These are phyloP conservation scores for Fusarium sp. DNA, from an alignment of 2,329 filamentous ascomycete genomes.

Conservation along the genomic window DNA sequence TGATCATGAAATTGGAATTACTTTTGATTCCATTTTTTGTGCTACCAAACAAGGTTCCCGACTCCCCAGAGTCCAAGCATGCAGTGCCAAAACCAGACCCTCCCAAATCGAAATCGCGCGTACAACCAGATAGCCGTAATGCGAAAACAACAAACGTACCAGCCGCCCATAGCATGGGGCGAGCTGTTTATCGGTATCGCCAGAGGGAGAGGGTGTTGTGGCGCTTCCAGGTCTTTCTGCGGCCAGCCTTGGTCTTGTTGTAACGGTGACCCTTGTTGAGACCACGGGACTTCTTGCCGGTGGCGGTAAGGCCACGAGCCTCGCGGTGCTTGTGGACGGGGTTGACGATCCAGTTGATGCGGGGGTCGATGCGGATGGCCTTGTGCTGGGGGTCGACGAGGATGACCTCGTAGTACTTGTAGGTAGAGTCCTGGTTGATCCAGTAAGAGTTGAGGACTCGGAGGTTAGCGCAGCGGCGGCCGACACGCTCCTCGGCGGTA, in stretches of 20 bases:
- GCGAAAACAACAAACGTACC: slow-evolving; percentile 21
- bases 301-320: slow-evolving; percentile 94
- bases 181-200: slow-evolving; percentile 84
- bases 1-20: slow-evolving; percentile 45
- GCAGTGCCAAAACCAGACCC: slow-evolving; percentile 49
- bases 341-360: slow-evolving; percentile 99
- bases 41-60: slow-evolving; percentile 48
- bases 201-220: slow-evolving; percentile 99
- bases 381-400: slow-evolving; percentile 99
- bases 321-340: slow-evolving; percentile 99
- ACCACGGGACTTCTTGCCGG: slow-evolving; percentile 99
- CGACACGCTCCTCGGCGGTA: slow-evolving; percentile 99
- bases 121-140: slow-evolving; percentile 30
- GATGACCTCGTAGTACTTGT: slow-evolving; percentile 99
- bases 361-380: slow-evolving; percentile 97
- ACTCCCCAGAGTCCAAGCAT: slow-evolving; percentile 50
- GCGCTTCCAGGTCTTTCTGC: slow-evolving; percentile 99
- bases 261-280: slow-evolving; percentile 99
- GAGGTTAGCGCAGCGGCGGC: slow-evolving; percentile 98
- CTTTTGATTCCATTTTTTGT: slow-evolving; percentile 49
- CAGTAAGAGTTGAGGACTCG: slow-evolving; percentile 99
- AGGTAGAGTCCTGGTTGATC: slow-evolving; percentile 99
- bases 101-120: slow-evolving; percentile 39
- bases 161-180: slow-evolving; percentile 18
- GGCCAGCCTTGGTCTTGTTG: slow-evolving; percentile 97